Evolutionary conservation across 768 basidiomycete genomes (phyloP), one percentile per base, ranked within the genome.

Genomic region (Lyophyllum decastes): DNA sequence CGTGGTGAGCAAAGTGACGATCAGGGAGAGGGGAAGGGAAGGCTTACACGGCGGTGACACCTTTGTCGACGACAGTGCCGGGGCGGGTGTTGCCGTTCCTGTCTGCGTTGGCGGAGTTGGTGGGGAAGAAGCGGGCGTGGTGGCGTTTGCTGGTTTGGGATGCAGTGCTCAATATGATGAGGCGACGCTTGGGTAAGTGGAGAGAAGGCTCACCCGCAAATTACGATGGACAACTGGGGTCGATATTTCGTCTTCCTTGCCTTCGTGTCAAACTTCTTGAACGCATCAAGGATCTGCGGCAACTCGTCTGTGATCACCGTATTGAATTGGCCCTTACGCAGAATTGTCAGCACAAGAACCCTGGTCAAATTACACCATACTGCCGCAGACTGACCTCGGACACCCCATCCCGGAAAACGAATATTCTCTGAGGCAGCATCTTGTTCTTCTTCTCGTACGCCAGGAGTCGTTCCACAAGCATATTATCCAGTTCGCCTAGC

Each of bases 371-470:
- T n/a, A n/a, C n/a, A n/a, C n/a, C n/a, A n/a, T n/a, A n/a, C n/a
- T n/a, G n/a, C n/a, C n/a, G n/a, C n/a, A n/a, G n/a, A 66, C 81
- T 12, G 57, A 88, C 90, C 78, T 90, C 89, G 1, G 90, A 92
- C 2, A 92, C 90, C 40, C 92, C 92, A 70, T 93, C 90, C 16
- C 92, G 84, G 64, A 86, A 94, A 7, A 94, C 77, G 33, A 88
- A 72, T 6, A 94, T 78, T 2, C 90, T 80, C 1, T 85, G 80
- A 0, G 92, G 92, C 0, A 94, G 76, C 0, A 64, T 54, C 57
- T 70, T 80, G 60, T 82, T 89, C 66, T 78, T 83, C 68, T 70
- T 74, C 61, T 83, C 75, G 62, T 82, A 94, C 2, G 77, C 61
- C 50, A 76, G 71, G 34, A 94, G 71, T 1, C 92, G 82, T 55